Percentiles rank a stretch among this genome's conserved stretches.
These are phyloP conservation scores for Globisporangium perplexum DNA, from an alignment of 352 stramenopile species.

Conservation along the genomic window DNA sequence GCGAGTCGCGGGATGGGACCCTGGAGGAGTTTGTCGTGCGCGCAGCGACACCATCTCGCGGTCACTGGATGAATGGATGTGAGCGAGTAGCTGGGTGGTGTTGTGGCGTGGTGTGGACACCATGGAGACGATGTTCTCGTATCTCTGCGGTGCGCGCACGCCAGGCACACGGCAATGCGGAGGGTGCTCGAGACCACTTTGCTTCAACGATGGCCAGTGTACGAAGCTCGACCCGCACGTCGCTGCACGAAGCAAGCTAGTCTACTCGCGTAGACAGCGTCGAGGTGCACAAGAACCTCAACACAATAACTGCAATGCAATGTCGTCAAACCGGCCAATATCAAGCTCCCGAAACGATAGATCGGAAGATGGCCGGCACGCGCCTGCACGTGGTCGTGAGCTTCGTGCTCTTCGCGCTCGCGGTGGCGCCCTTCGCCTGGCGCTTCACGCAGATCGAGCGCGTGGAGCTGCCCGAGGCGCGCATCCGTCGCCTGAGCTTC, in stretches of 20 bases:
- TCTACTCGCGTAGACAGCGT: too few relatives aligned
- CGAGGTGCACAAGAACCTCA: too few relatives aligned
- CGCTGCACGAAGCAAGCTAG: too few relatives aligned
- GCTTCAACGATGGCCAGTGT: too few relatives aligned
- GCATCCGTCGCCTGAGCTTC: constrained; percentile 47
- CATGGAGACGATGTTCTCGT: too few relatives aligned
- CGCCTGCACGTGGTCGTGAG: constrained; percentile 67
- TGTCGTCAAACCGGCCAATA: too few relatives aligned
- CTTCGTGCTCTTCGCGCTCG: constrained; percentile 68
- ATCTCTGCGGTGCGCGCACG: too few relatives aligned
- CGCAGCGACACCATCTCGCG: background rate
- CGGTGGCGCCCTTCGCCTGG: constrained; percentile 55
- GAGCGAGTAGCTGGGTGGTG: background rate
- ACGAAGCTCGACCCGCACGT: too few relatives aligned
- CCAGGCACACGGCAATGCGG: too few relatives aligned
- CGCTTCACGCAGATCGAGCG: constrained; percentile 67
- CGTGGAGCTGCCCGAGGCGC: constrained; percentile 37
- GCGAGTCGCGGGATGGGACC: background rate
- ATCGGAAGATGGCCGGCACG: constrained; percentile 70
- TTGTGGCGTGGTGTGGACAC: background rate
- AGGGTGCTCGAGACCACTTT: too few relatives aligned
- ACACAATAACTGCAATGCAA: too few relatives aligned
- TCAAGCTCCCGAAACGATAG: too few relatives aligned
- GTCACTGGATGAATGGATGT: background rate
- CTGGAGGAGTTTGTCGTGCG: background rate